These are phyloP conservation scores for Neoboletus subvelutipes DNA, from an alignment of 768 basidiomycete species.

Conservation along the genomic window DNA sequence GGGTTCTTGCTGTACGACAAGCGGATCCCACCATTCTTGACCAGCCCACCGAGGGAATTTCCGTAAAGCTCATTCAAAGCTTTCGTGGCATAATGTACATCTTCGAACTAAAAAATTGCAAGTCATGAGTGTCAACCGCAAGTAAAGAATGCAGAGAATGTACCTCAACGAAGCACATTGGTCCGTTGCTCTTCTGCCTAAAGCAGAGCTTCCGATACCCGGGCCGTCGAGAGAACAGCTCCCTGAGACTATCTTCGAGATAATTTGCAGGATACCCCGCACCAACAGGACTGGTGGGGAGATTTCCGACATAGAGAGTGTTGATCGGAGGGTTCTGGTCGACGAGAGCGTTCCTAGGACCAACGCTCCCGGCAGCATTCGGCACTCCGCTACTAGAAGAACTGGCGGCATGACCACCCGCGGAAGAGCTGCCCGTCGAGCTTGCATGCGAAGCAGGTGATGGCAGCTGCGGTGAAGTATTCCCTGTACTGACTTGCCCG, in stretches of 20 bases:
- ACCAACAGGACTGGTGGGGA: slow-evolving; percentile 78
- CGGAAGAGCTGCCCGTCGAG: slow-evolving; percentile 40
- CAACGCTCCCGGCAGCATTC: slow-evolving; percentile 22
- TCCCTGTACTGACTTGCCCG: slow-evolving; percentile 31
- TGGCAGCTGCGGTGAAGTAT: slow-evolving; percentile 68
- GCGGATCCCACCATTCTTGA: slow-evolving; percentile 95
- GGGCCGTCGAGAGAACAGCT: slow-evolving; percentile 72
- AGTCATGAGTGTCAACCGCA: slow-evolving; percentile 1
- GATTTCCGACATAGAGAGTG: slow-evolving; percentile 98
- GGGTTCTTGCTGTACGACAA: slow-evolving; percentile 97
- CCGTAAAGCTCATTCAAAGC: slow-evolving; percentile 92
- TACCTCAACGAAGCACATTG: slow-evolving; percentile 99
- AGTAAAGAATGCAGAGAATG: slow-evolving; percentile 6
- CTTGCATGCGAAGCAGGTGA: slow-evolving; percentile 71
- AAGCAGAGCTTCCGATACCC: slow-evolving; percentile 94
- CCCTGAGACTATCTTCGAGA: slow-evolving; percentile 84
- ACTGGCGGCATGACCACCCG: slow-evolving; percentile 29
- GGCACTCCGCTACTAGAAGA: slow-evolving; percentile 30
- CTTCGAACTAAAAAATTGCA: slow-evolving; percentile 70
- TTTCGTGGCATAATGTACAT: slow-evolving; percentile 78
- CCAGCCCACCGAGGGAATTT: slow-evolving; percentile 82
- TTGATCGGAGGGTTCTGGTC: slow-evolving; percentile 99
- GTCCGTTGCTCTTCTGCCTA: slow-evolving; percentile 94
- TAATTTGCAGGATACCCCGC: slow-evolving; percentile 72
- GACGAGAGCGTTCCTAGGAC: slow-evolving; percentile 41